Conservation (phyloP, 768 basidiomycete species). For the Tremella yokohamensis region DNA sequence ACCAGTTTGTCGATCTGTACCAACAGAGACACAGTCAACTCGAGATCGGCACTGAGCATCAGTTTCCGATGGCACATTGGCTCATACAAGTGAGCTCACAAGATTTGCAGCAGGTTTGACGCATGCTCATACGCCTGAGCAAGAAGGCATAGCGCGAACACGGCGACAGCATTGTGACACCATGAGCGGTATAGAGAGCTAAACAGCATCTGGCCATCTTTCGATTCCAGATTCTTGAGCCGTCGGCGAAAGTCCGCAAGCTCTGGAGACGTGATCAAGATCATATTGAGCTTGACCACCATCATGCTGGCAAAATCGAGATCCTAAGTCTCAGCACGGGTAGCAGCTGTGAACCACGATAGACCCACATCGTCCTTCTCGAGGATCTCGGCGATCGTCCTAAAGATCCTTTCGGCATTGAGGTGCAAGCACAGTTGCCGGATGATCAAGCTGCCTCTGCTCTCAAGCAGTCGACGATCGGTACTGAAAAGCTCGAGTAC, state of each 20-base stretch:
- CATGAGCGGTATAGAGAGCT: constrained; percentile 91
- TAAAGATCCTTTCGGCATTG: constrained; percentile 91
- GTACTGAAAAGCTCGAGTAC: constrained; percentile 92
- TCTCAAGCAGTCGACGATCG: constrained; percentile 81
- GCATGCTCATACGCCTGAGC: constrained; percentile 99
- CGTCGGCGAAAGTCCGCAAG: constrained; percentile 90
- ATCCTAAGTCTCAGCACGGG: constrained; percentile 61
- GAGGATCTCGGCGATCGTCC: constrained; percentile 91
- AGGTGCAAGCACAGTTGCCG: constrained; percentile 89
- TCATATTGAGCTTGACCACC: constrained; percentile 94
- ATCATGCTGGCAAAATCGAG: constrained; percentile 96
- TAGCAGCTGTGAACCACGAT: constrained; percentile 4
- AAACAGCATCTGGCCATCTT: constrained; percentile 96
- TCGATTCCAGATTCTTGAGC: constrained; percentile 86
- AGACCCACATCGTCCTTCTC: constrained; percentile 88
- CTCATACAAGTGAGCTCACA: constrained; percentile 58
- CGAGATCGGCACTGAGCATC: constrained; percentile 76
- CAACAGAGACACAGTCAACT: constrained; percentile 88
- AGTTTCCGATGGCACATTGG: background rate
- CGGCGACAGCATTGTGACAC: constrained; percentile 97
- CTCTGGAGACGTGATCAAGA: constrained; percentile 93
- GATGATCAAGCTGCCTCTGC: constrained; percentile 90
- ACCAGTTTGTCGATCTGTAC: constrained; percentile 98
- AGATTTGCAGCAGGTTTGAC: constrained; percentile 89
- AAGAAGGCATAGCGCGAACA: constrained; percentile 89